Conservation (phyloP, 768 basidiomycete genomes). For the Mycena belliarum region DNA sequence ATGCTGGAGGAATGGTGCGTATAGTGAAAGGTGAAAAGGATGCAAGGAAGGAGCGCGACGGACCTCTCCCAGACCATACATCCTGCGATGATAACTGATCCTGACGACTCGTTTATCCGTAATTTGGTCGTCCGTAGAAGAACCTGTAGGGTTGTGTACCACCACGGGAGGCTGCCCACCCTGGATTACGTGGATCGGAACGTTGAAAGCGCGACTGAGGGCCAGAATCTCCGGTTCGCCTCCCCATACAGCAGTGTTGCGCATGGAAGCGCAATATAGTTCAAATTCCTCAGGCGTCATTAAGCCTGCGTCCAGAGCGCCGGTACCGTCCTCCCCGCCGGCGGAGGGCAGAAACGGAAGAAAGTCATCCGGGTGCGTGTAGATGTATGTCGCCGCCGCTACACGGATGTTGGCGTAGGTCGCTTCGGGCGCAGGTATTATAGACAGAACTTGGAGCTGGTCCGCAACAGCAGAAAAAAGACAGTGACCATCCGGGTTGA, state of each 20-base stretch:
- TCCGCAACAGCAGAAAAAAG: conserved; percentile 94
- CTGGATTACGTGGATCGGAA: conserved; percentile 92
- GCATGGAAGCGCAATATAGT: conserved; percentile 76
- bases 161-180: conserved; percentile 79
- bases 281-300: conserved; percentile 70
- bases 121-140: conserved; percentile 26
- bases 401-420: conserved; percentile 62
- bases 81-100: conserved; percentile 89
- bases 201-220: conserved; percentile 72
- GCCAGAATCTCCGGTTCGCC: conserved; percentile 97
- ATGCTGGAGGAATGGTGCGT: conserved; percentile 51
- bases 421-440: conserved; percentile 59
- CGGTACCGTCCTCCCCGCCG: conserved; percentile 68
- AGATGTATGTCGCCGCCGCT: conserved; percentile 81
- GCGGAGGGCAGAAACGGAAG: conserved; percentile 86
- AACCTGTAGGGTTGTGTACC: conserved; percentile 65
- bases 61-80: conserved; percentile 97
- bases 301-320: conserved; percentile 63
- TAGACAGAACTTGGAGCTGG: conserved; percentile 75
- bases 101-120: conserved; percentile 48
- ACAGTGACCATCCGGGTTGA: conserved; percentile 95
- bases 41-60: conserved; percentile 28
- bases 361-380: conserved; percentile 83
- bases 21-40: not conserved
- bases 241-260: conserved; percentile 90